Conservation (phyloP, 2,329 filamentous ascomycete genomes). For the Xylariaceae sp. region DNA sequence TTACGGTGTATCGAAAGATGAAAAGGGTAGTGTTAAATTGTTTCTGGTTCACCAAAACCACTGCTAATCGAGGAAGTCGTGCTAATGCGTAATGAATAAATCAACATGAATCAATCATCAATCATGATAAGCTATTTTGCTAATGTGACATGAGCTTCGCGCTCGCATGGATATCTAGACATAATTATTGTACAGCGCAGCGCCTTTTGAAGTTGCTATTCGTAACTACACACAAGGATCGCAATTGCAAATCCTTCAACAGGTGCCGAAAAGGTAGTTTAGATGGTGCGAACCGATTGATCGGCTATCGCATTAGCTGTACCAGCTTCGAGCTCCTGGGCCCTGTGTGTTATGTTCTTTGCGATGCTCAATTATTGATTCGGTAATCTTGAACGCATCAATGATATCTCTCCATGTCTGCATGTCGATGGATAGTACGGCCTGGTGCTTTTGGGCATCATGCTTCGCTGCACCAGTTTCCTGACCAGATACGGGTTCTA, state of each 20-base stretch:
- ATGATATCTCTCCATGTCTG: slow-evolving; percentile 81
- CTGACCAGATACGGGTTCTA: slow-evolving; percentile 46
- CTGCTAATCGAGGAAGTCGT: too few relatives aligned
- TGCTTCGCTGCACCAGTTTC: slow-evolving; percentile 52
- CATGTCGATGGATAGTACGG: slow-evolving; percentile 87
- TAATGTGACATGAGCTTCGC: slow-evolving; percentile 6
- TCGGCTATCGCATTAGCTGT: slow-evolving; percentile 52
- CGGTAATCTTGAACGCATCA: slow-evolving; percentile 74
- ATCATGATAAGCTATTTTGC: slow-evolving; percentile 2
- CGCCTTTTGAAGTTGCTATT: not conserved
- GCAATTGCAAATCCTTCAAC: not conserved
- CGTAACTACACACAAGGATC: not conserved
- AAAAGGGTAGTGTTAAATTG: too few relatives aligned
- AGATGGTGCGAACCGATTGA: not conserved
- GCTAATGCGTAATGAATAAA: too few relatives aligned
- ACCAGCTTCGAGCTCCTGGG: slow-evolving; percentile 68
- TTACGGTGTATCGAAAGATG: too few relatives aligned
- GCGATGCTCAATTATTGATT: slow-evolving; percentile 85
- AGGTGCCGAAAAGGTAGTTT: not conserved
- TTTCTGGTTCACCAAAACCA: too few relatives aligned
- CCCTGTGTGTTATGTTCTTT: slow-evolving; percentile 60
- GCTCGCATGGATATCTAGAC: slow-evolving; percentile 15
- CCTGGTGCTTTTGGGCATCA: slow-evolving; percentile 75
- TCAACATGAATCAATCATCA: slow-evolving; percentile 13
- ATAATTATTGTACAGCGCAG: slow-evolving; percentile 11